Evolutionary conservation across 805 yeast species (phyloP).

Genomic region (Scheffersomyces ergatensis): DNA sequence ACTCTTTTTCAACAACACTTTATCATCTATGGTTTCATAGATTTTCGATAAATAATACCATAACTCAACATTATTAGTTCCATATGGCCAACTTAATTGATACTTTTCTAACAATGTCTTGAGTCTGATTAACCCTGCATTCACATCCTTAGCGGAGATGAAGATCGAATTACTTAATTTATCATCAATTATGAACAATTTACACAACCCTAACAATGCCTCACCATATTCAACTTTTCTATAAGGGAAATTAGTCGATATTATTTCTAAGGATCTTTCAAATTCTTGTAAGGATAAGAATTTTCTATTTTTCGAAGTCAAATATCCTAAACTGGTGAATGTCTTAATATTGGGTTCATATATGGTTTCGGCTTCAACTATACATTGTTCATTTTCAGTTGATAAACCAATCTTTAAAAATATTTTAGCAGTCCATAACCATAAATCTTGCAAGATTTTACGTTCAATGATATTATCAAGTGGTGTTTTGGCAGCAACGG

Average conservation of each 20-base stretch:
- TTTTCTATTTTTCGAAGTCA: constrained; percentile 41
- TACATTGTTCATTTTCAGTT: constrained; percentile 67
- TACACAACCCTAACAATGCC: constrained; percentile 55
- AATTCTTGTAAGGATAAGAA: constrained; percentile 58
- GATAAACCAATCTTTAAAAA: constrained; percentile 54
- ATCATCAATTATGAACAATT: constrained; percentile 45
- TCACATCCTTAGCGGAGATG: constrained; percentile 52
- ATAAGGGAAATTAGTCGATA: constrained; percentile 25
- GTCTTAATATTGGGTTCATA: constrained; percentile 47
- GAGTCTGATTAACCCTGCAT: constrained; percentile 60
- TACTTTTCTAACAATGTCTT: constrained; percentile 42
- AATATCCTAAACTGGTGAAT: constrained; percentile 47
- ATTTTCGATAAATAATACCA: constrained; percentile 68
- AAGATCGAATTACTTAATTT: constrained; percentile 35
- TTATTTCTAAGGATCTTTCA: constrained; percentile 56
- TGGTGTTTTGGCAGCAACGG: background rate
- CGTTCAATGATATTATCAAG: constrained; percentile 21
- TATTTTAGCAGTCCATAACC: constrained; percentile 73
- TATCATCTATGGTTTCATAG: constrained; percentile 59
- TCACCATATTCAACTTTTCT: constrained; percentile 41
- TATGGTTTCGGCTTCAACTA: constrained; percentile 64
- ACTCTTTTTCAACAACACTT: constrained; percentile 42
- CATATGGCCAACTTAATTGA: constrained; percentile 38
- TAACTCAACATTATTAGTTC: constrained; percentile 49
- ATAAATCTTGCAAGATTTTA: constrained; percentile 53